A percentile compares a stretch with the other conserved stretches of the same genome.
Conservation (phyloP, 768 basidiomycete species). For the Pulveroboletus frians region DNA sequence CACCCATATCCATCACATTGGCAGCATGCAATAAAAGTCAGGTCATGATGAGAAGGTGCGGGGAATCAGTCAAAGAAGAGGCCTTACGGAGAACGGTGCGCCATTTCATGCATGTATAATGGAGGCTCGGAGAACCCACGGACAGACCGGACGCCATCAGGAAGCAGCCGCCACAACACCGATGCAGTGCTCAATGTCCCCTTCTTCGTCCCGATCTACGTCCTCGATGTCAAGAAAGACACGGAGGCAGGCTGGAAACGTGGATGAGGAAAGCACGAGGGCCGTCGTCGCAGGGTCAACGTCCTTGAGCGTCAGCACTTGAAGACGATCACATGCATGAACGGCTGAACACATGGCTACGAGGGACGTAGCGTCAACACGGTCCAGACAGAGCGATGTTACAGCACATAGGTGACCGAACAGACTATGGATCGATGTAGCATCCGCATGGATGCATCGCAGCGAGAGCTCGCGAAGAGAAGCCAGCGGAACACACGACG, state of each 20-base stretch:
- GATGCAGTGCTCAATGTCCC: not conserved
- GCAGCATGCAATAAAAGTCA: not conserved
- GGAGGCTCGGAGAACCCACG: not conserved
- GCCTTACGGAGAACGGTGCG: not conserved
- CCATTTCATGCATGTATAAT: not conserved
- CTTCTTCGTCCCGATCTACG: not conserved
- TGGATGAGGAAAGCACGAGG: slow-evolving; percentile 1
- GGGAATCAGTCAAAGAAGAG: not conserved
- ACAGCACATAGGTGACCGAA: slow-evolving; percentile 1
- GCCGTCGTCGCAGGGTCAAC: not conserved
- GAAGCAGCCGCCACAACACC: not conserved
- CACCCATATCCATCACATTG: not conserved
- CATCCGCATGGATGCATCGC: slow-evolving; percentile 5
- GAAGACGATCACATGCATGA: slow-evolving; percentile 1
- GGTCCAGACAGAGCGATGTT: slow-evolving; percentile 8
- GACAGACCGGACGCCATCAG: not conserved
- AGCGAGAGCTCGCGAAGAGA: slow-evolving; percentile 9
- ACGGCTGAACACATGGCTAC: slow-evolving; percentile 5
- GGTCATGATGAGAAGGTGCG: not conserved
- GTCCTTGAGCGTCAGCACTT: slow-evolving; percentile 12
- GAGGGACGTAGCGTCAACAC: slow-evolving; percentile 1
- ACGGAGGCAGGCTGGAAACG: slow-evolving; percentile 8
- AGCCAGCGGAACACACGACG: slow-evolving; percentile 1
- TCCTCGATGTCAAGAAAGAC: slow-evolving; percentile 17
- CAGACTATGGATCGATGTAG: slow-evolving; percentile 1